Evolutionary conservation across 305 asterid genomes (phyloP).

Genomic region (Ruellia speciosa): DNA sequence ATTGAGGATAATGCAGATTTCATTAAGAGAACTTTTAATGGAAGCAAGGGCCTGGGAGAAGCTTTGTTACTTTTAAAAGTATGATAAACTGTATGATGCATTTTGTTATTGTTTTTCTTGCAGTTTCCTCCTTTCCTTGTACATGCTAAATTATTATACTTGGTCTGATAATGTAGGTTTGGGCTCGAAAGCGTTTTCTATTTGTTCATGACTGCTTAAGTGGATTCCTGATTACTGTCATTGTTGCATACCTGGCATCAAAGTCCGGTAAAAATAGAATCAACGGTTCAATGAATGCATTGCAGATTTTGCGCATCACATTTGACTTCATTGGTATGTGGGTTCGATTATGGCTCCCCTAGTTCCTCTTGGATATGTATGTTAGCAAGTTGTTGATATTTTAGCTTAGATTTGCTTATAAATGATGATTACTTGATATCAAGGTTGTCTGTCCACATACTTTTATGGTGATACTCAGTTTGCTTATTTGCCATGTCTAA

Average conservation of each 20-base stretch:
- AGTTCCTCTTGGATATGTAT: too few species aligned
- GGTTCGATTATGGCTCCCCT: constrained; percentile 8
- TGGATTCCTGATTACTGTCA: constrained; percentile 66
- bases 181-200: constrained; percentile 77
- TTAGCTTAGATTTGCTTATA: constrained; percentile 2
- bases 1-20: constrained; percentile 70
- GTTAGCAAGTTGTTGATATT: too few species aligned
- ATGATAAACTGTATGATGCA: constrained; percentile 25
- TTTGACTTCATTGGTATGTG: constrained; percentile 80
- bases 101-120: constrained; percentile 15
- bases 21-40: constrained; percentile 51
- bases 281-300: constrained; percentile 57
- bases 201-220: constrained; percentile 80
- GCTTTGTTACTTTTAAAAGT: constrained; percentile 83
- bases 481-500: not conserved
- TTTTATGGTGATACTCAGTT: not conserved
- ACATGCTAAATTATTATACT: constrained; percentile 16
- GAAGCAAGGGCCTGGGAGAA: constrained; percentile 68
- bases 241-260: constrained; percentile 70
- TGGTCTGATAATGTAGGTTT: constrained; percentile 50
- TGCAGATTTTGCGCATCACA: constrained; percentile 84
- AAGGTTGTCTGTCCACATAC: not conserved
- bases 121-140: constrained; percentile 11
- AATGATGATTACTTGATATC: constrained; percentile 16
- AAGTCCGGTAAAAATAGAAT: constrained; percentile 60